Base-by-base conservation (phyloP, 2,329 filamentous ascomycete species). In the Claviceps citrina region DNA sequence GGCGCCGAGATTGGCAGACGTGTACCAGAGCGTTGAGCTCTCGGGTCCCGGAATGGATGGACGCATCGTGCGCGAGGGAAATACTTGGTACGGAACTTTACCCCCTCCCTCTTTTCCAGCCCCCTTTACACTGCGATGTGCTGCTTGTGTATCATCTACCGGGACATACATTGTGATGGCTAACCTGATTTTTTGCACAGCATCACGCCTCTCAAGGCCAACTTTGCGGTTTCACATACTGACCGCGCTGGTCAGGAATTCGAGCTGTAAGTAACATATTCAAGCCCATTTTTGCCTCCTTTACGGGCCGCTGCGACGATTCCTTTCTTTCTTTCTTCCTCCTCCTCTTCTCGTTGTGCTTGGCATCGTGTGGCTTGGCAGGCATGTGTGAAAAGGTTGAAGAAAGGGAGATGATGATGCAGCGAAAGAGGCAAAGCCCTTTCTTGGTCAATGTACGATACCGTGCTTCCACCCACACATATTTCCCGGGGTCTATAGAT, bases 121-220 rank as follows among this genome's bases (percentile, higher is more conserved):
- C n/a, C 8, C 16, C 8, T 10, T n/a, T n/a, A n/a, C n/a, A n/a
- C n/a, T n/a, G n/a, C n/a, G n/a, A n/a, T n/a, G n/a, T n/a, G n/a
- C n/a, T n/a, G n/a, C n/a, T n/a, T n/a, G n/a, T n/a, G n/a, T n/a
- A n/a, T n/a, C n/a, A n/a, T n/a, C n/a, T n/a, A n/a, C n/a, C n/a
- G n/a, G n/a, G n/a, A n/a, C n/a, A n/a, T n/a, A n/a, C n/a, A n/a
- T n/a, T n/a, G 35, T 51, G 24, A 46, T 31, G 30, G 30, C 42
- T 40, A 20, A 40, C 34, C 9, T 3, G 33, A 15, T 3, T 30
- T 13, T 15, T 15, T 13, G 25, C 24, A 3, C 53, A 93, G 86
- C 59, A 77, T 98, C 42, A 95, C 91, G 4, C 84, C 89, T 12
- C 61, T 96, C 49, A 84, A 83, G 59, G 87, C 89, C 31, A 95